Percentiles rank a stretch among this genome's conserved stretches.
Evolutionary conservation across 1,284 basidiomycete species (phyloP).

Genomic region (Pascua guehoae): DNA sequence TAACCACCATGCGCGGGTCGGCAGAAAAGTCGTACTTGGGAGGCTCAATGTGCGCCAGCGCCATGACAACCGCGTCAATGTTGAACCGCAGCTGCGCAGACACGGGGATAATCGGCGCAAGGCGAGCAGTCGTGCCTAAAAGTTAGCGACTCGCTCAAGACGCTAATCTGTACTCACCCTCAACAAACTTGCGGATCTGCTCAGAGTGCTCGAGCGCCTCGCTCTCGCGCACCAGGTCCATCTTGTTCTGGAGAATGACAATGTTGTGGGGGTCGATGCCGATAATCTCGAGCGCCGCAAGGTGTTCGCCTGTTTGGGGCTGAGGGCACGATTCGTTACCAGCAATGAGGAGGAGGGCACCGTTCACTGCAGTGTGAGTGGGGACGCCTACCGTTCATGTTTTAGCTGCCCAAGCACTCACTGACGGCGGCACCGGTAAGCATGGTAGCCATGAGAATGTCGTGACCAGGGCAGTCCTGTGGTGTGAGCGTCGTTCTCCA

Average conservation of each 20-base stretch:
- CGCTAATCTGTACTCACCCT: slow-evolving; percentile 56
- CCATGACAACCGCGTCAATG: slow-evolving; percentile 99
- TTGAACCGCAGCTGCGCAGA: slow-evolving; percentile 99
- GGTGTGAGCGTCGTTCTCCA: not conserved
- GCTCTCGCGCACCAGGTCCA: slow-evolving; percentile 87
- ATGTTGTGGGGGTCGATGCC: slow-evolving; percentile 83
- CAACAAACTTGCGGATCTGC: slow-evolving; percentile 87
- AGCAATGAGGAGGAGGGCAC: slow-evolving; percentile 88
- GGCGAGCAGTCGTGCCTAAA: slow-evolving; percentile 88
- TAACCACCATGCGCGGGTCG: slow-evolving; percentile 90
- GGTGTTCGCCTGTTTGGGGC: slow-evolving; percentile 96
- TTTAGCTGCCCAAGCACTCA: slow-evolving; percentile 20
- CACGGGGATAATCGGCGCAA: slow-evolving; percentile 96
- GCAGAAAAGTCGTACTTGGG: slow-evolving; percentile 89
- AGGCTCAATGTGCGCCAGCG: slow-evolving; percentile 94
- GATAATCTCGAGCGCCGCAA: slow-evolving; percentile 99
- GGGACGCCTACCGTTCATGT: slow-evolving; percentile 4
- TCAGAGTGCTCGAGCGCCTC: slow-evolving; percentile 90
- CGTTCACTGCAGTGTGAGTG: slow-evolving; percentile 65
- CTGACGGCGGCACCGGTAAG: slow-evolving; percentile 97
- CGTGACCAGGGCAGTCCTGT: slow-evolving; percentile 71
- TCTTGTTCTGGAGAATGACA: slow-evolving; percentile 97
- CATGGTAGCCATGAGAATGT: slow-evolving; percentile 98
- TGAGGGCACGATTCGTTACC: slow-evolving; percentile 99
- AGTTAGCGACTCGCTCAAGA: not conserved